Evolutionary conservation across 2,329 filamentous ascomycete genomes (phyloP).

Genomic region (Ceratocystis huliohia): DNA sequence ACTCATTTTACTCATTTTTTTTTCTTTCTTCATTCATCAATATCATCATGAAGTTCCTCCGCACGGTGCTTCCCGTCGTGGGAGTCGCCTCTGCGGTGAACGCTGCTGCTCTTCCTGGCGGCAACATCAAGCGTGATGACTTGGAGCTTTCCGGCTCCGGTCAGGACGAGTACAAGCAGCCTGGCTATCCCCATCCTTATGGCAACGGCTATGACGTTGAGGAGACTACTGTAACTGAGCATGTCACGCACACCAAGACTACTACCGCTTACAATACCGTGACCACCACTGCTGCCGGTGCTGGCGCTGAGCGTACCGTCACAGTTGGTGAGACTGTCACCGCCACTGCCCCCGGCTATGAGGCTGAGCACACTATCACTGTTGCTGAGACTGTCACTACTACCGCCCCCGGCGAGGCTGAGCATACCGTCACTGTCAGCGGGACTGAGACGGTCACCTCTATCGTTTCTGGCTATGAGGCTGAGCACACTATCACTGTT

Average conservation of each 20-base stretch:
- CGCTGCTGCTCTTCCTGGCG: conserved; percentile 14
- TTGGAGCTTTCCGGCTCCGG: conserved; percentile 10
- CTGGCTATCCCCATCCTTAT: conserved; percentile 15
- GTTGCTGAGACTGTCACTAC: conserved; percentile 22
- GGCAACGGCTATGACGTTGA: conserved; percentile 13
- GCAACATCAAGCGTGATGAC: conserved; percentile 17
- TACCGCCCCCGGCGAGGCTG: conserved; percentile 12
- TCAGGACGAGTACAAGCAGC: conserved; percentile 17
- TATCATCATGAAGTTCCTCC: conserved; percentile 21
- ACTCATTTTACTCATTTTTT: conserved; percentile 7
- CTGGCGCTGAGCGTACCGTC: conserved; percentile 11
- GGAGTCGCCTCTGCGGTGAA: conserved; percentile 20
- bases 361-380: conserved; percentile 23
- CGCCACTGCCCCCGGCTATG: conserved; percentile 23
- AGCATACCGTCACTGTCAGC: conserved; percentile 24
- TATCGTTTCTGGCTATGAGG: conserved; percentile 28
- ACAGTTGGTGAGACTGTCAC: conserved; percentile 23
- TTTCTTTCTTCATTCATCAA: conserved; percentile 13
- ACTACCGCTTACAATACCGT: conserved; percentile 13
- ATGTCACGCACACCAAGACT: conserved; percentile 10
- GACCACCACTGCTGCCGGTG: conserved; percentile 15
- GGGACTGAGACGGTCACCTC: conserved; percentile 32
- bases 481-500: conserved; percentile 31
- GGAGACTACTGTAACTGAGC: conserved; percentile 7
- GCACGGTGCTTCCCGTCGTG: conserved; percentile 20